Base-by-base conservation (phyloP, 345 rosid species). In the Luvunga scandens region DNA sequence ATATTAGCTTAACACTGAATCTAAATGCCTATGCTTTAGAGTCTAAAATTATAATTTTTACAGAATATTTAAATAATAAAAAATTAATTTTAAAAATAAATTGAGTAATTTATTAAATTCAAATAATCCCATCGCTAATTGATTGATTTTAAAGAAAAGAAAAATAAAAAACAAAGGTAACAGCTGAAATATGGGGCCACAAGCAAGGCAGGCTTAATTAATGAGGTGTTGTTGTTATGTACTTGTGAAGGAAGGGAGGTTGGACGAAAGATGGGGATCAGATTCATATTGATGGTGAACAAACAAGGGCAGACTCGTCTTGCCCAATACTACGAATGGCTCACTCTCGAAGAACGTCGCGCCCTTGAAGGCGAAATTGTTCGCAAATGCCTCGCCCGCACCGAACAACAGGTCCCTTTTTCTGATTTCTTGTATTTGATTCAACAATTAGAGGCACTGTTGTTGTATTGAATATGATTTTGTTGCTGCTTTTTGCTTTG, bases 281-380 rank as follows among this genome's bases (percentile, higher is more conserved):
- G 99, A 82, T 96, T 96, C 88, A 87, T 96, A 85, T 74, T 96
- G 81, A 96, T 94, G 99, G 99, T 96, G 85, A 96, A 96, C 93
- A 94, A 96, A 84, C 98, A 96, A 87, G 98, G 99, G 9, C 99
- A 96, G 84, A 92, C 99, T 28, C 98, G 98, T 72, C 92, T 96
- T 2, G 98, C 99, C 73, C 99, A 94, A 76, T 94, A 97, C 87
- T 97, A 97, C 82, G 99, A 94, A 71, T 97, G 98, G 98, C 93
- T 97, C 25, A 94, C 95, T 60, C 97, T 94, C 57, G 99, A 94
- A 75, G 99, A 97, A 83, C 92, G 97, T 65, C 97, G 99, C 19
- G 98, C 98, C 57, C 97, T 96, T 33, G 98, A 96, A 80, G 99
- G 98, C 82, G 99, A 96, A 79, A 96, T 94, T 85, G 99, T 96